phyloP scores from a whole-genome alignment of 257 asterid genomes.

The Solanum sejunctum region DNA sequence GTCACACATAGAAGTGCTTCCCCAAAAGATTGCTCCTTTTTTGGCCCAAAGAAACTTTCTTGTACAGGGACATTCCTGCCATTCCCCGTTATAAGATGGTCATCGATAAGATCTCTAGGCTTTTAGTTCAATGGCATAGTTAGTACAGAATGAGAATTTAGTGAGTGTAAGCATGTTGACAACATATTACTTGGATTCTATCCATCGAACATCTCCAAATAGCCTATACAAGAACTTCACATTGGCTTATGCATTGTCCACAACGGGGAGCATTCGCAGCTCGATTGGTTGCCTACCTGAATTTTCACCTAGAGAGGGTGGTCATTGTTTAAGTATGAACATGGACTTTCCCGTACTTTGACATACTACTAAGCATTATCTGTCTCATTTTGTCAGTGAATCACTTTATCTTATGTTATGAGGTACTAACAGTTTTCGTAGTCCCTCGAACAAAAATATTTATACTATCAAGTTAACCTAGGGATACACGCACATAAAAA shows the following conservation, averaged over 20 bases:
- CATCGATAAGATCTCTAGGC: neutral
- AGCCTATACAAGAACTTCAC: neutral
- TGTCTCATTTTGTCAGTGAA: neutral
- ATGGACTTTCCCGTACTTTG: neutral
- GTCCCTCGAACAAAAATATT: neutral
- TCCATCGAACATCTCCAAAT: neutral
- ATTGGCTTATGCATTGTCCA: neutral
- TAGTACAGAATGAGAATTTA: neutral
- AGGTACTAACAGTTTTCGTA: neutral
- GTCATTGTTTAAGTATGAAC: neutral
- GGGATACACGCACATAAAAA: neutral
- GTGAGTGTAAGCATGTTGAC: neutral
- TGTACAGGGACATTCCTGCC: neutral
- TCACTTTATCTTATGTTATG: neutral
- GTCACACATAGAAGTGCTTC: neutral
- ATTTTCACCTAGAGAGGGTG: neutral
- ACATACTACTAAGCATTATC: neutral
- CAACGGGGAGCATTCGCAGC: neutral
- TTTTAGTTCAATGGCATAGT: neutral
- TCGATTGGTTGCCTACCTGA: no score
- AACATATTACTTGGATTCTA: neutral
- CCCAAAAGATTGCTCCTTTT: neutral
- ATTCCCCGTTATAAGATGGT: neutral
- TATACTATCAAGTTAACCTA: neutral
- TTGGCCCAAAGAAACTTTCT: neutral